Conservation (phyloP, 345 rosid genomes). For the Erucastrum elatum region DNA sequence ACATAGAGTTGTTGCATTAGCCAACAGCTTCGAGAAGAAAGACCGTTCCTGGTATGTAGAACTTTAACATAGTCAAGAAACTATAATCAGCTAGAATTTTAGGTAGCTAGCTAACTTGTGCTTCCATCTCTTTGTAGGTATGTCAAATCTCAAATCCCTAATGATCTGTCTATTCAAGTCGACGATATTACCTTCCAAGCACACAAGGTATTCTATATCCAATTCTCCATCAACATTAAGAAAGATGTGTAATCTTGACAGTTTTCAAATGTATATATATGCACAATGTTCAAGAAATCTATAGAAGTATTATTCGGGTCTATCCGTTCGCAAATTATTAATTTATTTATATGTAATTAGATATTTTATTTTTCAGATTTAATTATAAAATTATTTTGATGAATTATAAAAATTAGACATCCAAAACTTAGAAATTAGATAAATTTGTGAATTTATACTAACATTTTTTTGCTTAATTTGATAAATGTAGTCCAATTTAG, state of each 20-base stretch:
- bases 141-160: constrained; percentile 58
- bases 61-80: not conserved
- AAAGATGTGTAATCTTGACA: not conserved
- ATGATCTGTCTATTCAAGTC: constrained; percentile 68
- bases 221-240: too few species aligned
- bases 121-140: constrained; percentile 53
- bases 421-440: too few species aligned
- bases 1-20: constrained; percentile 40
- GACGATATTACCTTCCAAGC: constrained; percentile 60
- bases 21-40: constrained; percentile 51
- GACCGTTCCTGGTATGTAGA: constrained; percentile 59
- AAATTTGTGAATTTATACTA: too few species aligned
- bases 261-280: not conserved
- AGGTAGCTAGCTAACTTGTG: not conserved
- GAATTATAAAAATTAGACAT: too few species aligned
- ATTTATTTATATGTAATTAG: too few species aligned
- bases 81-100: not conserved
- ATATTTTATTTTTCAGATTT: too few species aligned
- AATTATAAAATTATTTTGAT: too few species aligned
- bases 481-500: too few species aligned
- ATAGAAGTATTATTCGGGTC: too few species aligned
- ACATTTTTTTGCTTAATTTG: too few species aligned
- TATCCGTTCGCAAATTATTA: too few species aligned
- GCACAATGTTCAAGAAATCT: too few species aligned
- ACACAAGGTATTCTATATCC: constrained; percentile 63